Evolutionary conservation across 2,329 filamentous ascomycete species (phyloP), one percentile per base, ranked within the genome.

Genomic region (Chrysoporthe puriensis): DNA sequence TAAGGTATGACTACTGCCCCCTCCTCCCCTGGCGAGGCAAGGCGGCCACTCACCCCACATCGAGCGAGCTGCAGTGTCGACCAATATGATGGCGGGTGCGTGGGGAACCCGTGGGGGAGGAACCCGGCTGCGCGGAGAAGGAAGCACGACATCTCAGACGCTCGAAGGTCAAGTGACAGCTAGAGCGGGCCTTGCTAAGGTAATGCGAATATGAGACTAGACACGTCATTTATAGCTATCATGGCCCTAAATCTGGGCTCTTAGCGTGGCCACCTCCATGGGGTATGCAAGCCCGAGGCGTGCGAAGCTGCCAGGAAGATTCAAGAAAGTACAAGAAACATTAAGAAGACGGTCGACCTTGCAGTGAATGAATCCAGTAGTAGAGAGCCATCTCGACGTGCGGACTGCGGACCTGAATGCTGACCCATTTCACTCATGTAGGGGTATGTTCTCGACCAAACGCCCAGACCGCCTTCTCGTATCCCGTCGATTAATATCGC

Each of bases 1-100:
- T 66, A 64, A 63, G 56, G 50, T 16, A 36, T 64, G 56, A 66
- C 62, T 66, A 59, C n/a, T 6, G 26, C 26, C 26, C 26, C 26
- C 26, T 26, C n/a, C 18, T n/a, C 26, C 52, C 32, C 52, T 56
- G 52, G 32, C 18, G 13, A 14, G 52, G 14, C 26, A 32, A 36
- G 21, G 26, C 8, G 21, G 26, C 13, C 16, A 52, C 21, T 52
- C 48, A 26, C 48, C 48, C 48, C 50, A 32, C 50, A 32, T 32
- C 21, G 4, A 9, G 36, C 36, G 36, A 40, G 36, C 5, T 40
- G 36, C 36, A 40, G 36, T 40, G 11, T 46, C 14, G 11, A 2
- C 44, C 44, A 46, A 13, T 18, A 7, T 46, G 4, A 40, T 40
- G 36, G 5, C 36, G 36, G 36, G 5, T 52, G n/a, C 9, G 50